Percentiles rank a stretch among this genome's conserved stretches.
These are phyloP conservation scores for Bjerkandera adusta DNA, from an alignment of 1,284 basidiomycete genomes.

Conservation along the genomic window DNA sequence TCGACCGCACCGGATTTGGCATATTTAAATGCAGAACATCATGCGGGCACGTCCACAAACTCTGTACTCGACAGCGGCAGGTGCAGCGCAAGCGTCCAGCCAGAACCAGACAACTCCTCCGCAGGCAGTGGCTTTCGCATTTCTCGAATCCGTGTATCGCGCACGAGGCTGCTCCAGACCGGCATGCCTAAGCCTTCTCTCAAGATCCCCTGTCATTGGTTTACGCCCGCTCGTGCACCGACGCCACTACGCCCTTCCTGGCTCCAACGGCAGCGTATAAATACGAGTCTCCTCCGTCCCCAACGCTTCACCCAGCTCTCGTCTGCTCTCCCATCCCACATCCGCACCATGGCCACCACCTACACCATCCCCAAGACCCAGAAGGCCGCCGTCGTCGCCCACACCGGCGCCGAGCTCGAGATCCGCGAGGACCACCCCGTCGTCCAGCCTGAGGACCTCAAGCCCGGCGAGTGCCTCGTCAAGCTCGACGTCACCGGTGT, in stretches of 20 bases:
- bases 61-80: too few relatives aligned
- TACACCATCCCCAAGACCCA: conserved; percentile 58
- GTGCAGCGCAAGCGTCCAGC: too few relatives aligned
- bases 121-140: too few relatives aligned
- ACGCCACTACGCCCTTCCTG: background rate
- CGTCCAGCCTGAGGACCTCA: conserved; percentile 61
- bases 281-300: background rate
- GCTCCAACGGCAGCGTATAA: background rate
- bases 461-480: conserved; percentile 80
- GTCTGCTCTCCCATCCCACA: background rate
- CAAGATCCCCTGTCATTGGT: background rate
- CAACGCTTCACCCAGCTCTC: background rate
- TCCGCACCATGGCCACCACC: conserved; percentile 6
- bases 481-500: conserved; percentile 73
- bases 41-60: too few relatives aligned
- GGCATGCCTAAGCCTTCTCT: background rate
- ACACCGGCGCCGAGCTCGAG: conserved; percentile 40
- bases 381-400: conserved; percentile 58
- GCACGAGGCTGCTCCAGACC: background rate
- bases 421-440: conserved; percentile 56
- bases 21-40: too few relatives aligned
- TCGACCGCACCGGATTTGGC: too few relatives aligned
- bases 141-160: too few relatives aligned
- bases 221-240: background rate
- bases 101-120: too few relatives aligned